Base-by-base conservation (phyloP, 2,329 filamentous ascomycete species). In the Claviceps digitariae region DNA sequence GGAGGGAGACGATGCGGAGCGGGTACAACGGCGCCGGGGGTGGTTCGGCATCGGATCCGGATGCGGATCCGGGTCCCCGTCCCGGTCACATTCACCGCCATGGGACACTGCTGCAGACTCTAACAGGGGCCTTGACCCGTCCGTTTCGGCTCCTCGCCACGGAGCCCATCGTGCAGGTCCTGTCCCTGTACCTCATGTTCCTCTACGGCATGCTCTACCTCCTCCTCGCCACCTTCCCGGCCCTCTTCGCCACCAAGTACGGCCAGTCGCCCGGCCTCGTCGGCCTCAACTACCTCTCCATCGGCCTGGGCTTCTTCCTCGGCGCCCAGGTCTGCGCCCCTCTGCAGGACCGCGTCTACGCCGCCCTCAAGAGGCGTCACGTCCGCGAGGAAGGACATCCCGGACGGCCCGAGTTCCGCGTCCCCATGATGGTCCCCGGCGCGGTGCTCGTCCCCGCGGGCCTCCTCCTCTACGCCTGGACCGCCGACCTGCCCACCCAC, bases 161-260 rank as follows among this genome's bases (percentile, higher is more conserved):
- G 17, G 59, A 81, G 21, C 83, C 83, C 2, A 86, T 87, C 55
- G 83, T 82, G 64, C 78, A 84, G 40, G 40, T 43, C 40, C 12
- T 87, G 45, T 77, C 82, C 1, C 62, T 86, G 0, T 86, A 86
- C 63, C 78, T 81, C n/a, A 77, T 73, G 46, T 86, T 85, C 61
- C 74, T 75, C 59, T 83, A 82, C 60, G 81, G 79, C 1, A 77
- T 81, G 46, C 64, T 82, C 1, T 84, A 83, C 62, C 73, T 77
- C 62, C 69, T 74, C 52, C 66, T 78, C 3, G 71, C 70, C 9
- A 70, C 73, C 0, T 67, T 77, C 29, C 73, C 74, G 13, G 68
- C 72, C 56, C 78, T 82, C 43, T 86, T 84, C 62, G 67, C 73
- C 54, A 73, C 79, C 40, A 43, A 43, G 40, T 43, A 43, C 40